phyloP scores from a whole-genome alignment of 164 flowering plant species.

The Protea cynaroides region DNA sequence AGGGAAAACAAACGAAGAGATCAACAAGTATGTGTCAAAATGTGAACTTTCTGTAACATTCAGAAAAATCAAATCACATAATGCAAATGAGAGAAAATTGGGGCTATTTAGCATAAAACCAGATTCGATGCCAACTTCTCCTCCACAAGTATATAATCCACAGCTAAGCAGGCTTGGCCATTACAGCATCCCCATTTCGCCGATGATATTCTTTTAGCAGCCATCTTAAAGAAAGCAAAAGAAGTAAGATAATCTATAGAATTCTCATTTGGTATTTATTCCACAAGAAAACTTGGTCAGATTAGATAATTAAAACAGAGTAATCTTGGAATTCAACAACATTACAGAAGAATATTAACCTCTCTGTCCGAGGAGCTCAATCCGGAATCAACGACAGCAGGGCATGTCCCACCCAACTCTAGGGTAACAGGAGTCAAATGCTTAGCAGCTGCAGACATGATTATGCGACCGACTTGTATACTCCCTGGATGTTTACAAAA shows the following conservation, averaged over 20 bases:
- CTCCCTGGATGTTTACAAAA: no score
- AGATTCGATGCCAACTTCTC: conserved; percentile 41
- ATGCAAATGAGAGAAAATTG: not conserved
- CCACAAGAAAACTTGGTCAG: no score
- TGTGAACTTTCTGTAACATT: not conserved
- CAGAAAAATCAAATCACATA: not conserved
- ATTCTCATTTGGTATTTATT: no score
- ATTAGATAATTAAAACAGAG: no score
- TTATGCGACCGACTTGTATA: conserved; percentile 51
- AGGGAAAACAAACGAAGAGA: conserved; percentile 6
- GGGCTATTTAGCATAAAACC: conserved; percentile 34
- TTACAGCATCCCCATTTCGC: conserved; percentile 67
- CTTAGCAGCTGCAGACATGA: conserved; percentile 85
- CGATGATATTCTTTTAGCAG: conserved; percentile 46
- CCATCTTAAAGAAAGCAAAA: conserved; percentile 34
- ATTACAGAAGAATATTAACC: conserved; percentile 29
- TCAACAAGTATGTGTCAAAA: not conserved
- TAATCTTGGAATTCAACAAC: no score
- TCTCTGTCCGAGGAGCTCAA: conserved; percentile 33
- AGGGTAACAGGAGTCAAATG: conserved; percentile 85
- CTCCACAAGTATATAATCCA: conserved; percentile 72
- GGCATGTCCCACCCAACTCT: conserved; percentile 94
- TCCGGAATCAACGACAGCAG: conserved; percentile 50
- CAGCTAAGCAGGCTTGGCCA: conserved; percentile 78
- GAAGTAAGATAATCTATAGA: no score